These are phyloP conservation scores for Hawksworthiomyces lignivorus DNA, from an alignment of 2,329 filamentous ascomycete genomes.

Conservation along the genomic window DNA sequence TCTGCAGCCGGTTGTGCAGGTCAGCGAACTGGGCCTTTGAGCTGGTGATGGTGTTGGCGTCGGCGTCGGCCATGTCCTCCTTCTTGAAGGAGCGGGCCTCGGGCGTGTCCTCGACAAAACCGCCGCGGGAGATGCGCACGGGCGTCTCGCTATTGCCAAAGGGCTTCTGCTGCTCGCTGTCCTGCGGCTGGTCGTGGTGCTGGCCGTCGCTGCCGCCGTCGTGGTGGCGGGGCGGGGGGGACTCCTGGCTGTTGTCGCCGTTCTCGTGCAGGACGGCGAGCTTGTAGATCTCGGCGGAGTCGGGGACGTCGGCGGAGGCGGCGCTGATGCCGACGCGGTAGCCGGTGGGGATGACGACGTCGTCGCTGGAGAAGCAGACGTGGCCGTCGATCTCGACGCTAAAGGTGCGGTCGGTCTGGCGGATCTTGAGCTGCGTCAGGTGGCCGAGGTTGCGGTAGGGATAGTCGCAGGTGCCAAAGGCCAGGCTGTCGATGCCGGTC, in stretches of 20 bases:
- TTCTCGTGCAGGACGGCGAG: slow-evolving; percentile 62
- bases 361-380: slow-evolving; percentile 75
- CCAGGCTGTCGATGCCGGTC: slow-evolving; percentile 73
- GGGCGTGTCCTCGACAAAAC: slow-evolving; percentile 7
- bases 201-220: slow-evolving; percentile 16
- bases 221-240: no score
- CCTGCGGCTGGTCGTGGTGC: slow-evolving; percentile 17
- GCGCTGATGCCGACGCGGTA: slow-evolving; percentile 85
- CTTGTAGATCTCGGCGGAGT: slow-evolving; percentile 92
- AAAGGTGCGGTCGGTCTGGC: slow-evolving; percentile 56
- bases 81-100: slow-evolving; percentile 18
- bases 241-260: slow-evolving; percentile 24
- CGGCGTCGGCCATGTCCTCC: slow-evolving; percentile 38
- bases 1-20: slow-evolving; percentile 75
- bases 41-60: slow-evolving; percentile 39
- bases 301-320: slow-evolving; percentile 80
- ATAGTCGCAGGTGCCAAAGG: slow-evolving; percentile 90
- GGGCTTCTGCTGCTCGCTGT: slow-evolving; percentile 14
- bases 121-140: slow-evolving; percentile 4
- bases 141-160: not conserved
- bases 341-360: slow-evolving; percentile 68
- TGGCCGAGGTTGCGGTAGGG: slow-evolving; percentile 85
- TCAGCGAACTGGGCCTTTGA: slow-evolving; percentile 67
- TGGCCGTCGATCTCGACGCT: slow-evolving; percentile 73
- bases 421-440: slow-evolving; percentile 69